Base-by-base conservation (phyloP, 2,329 filamentous ascomycete genomes). In the Geoglossum cookeanum region DNA sequence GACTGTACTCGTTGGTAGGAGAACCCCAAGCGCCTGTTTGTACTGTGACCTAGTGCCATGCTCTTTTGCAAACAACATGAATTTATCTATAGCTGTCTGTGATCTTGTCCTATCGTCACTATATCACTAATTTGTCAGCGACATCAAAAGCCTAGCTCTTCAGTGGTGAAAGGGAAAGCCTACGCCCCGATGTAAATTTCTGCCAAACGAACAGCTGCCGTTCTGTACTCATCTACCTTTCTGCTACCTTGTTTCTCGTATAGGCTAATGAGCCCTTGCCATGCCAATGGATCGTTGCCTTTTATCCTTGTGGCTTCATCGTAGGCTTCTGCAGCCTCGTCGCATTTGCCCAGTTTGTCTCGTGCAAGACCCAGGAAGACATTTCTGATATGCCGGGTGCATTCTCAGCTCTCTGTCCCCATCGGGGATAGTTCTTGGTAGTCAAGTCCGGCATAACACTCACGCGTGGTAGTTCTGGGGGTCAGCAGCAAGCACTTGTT, bases 321-420 rank as follows among this genome's bases (percentile, higher is more conserved):
- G 68, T 97, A 97, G 1, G 83, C 80, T 37, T 76, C 78, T 63
- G 92, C 89, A 0, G 92, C 83, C 45, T 87, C 84, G 5, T 85
- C 80, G 6, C 77, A 71, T 60, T 81, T 78, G 59, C 80, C 79
- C 60, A 84, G 78, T 67, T 89, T 92, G 68, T 94, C 88, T 51
- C 84, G 74, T 1, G 87, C 85, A 67, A 94, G 87, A 1, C 87
- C 92, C 17, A 94, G 74, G 66, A 96, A 94, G n/a, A 97, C 77
- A 62, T 87, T 79, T 30, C 84, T 87, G 22, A 53, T 35, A n/a
- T 22, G 45, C 49, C 11, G 8, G 22, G n/a, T 5, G 30, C 30
- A 15, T 22, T 32, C 22, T 51, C 30, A 51, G 27, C 22, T 32
- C 11, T 51, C 32, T 51, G 48, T 15, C n/a, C 48, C 32, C 33